Evolutionary conservation across 2,329 filamentous ascomycete species (phyloP), one percentile per base, ranked within the genome.

Genomic region (Fusarium duplospermum): DNA sequence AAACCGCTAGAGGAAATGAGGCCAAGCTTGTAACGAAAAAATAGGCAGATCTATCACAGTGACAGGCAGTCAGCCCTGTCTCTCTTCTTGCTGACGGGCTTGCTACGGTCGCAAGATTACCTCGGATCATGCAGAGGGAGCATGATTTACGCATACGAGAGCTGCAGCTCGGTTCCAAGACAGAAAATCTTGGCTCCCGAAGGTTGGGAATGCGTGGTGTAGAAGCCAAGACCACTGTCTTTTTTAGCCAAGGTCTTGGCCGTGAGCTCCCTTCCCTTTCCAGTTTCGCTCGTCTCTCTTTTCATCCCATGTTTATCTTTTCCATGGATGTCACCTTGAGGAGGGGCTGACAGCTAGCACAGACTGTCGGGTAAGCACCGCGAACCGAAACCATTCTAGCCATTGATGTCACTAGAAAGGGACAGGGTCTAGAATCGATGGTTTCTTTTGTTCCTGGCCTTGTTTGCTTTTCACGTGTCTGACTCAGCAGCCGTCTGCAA

Each of bases 401-500:
- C 31, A 56, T 56, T 38, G 36, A 59, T 58, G 56, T 58, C 35
- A 58, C 56, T 20, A 2, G 11, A 31, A 33, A 24, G 36, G 42
- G 47, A 42, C 47, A 33, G 20, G 57, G 59, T 20, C 31, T 29
- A 35, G 45, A 47, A 52, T 36, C 18, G 50, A 16, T 38, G 54
- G 22, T 40, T 56, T 40, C 58, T 52, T 24, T 45, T 54, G 33
- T 40, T 50, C 38, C 52, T 70, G 52, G 45, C 31, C 31, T 52
- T 54, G 40, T 42, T 64, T 52, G 16, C 47, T 65, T 61, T 67
- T 62, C 38, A 69, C 64, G 62, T 67, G 66, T 70, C 64, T 67
- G 54, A 66, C 54, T 63, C 62, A 59, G 42, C 61, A 36, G 58
- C 29, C 11, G 56, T n/a, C 50, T 20, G 31, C 20, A 52, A 52